phyloP scores from a whole-genome alignment of 192 early-diverging fungal genomes.

The Mycoemilia scoparia region DNA sequence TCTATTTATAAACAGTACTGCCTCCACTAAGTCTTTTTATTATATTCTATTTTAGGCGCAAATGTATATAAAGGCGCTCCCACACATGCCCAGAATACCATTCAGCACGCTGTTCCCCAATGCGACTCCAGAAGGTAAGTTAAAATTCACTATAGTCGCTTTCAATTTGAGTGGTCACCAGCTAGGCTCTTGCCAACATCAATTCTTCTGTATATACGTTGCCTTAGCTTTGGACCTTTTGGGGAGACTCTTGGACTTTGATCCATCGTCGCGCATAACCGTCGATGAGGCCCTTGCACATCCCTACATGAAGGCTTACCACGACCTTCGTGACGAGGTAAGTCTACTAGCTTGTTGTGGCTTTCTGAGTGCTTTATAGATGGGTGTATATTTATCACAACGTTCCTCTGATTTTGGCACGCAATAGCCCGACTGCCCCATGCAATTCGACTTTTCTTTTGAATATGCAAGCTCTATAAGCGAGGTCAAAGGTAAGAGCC shows the following conservation, averaged over 20 bases:
- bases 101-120: slow-evolving; percentile 74
- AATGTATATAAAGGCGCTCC: slow-evolving; percentile 83
- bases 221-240: slow-evolving; percentile 74
- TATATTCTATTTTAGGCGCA: slow-evolving; percentile 58
- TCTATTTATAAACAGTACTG: slow-evolving; percentile 13
- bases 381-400: background rate
- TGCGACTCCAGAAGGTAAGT: slow-evolving; percentile 51
- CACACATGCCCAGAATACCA: slow-evolving; percentile 73
- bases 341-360: background rate
- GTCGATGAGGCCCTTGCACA: slow-evolving; percentile 85
- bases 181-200: slow-evolving; percentile 2
- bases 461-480: slow-evolving; percentile 54
- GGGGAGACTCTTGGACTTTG: slow-evolving; percentile 75
- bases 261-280: slow-evolving; percentile 80
- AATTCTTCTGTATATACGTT: slow-evolving; percentile 11
- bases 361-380: too few relatives aligned
- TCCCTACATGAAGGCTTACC: slow-evolving; percentile 83
- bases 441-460: slow-evolving; percentile 81
- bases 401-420: background rate
- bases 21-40: slow-evolving; percentile 1
- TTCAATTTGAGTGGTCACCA: slow-evolving; percentile 5
- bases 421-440: slow-evolving; percentile 36
- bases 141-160: background rate
- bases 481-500: too few relatives aligned
- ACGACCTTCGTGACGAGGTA: slow-evolving; percentile 76